Conservation (phyloP, 176 grass and related monocot species). For the Puya raimondii region DNA sequence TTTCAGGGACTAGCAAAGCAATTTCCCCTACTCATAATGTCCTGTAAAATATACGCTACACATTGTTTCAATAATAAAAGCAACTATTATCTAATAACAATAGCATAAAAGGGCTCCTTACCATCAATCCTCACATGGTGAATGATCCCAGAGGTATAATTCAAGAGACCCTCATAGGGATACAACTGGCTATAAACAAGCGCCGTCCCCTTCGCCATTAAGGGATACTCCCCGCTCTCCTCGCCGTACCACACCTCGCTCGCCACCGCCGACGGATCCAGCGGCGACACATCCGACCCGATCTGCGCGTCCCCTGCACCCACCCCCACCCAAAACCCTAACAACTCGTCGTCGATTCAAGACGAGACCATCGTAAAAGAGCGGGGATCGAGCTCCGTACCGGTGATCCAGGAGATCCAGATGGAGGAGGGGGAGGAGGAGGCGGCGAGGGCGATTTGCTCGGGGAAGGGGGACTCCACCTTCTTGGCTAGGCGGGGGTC, state of each 20-base stretch:
- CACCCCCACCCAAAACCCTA: neutral
- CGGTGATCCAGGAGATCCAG: constrained; percentile 89
- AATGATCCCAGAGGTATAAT: constrained; percentile 76
- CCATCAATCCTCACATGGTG: constrained; percentile 69
- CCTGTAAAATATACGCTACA: neutral
- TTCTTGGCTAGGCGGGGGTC: constrained; percentile 42
- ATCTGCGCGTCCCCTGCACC: constrained; percentile 36
- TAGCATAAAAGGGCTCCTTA: neutral
- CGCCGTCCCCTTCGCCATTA: constrained; percentile 35
- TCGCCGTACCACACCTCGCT: constrained; percentile 72
- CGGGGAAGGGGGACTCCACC: constrained; percentile 41
- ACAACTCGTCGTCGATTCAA: neutral
- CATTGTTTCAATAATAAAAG: neutral
- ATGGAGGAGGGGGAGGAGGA: constrained; percentile 41
- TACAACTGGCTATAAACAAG: constrained; percentile 90
- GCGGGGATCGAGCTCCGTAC: constrained; percentile 4
- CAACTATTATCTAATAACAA: no score
- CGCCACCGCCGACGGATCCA: constrained; percentile 41
- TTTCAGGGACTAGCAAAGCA: no score
- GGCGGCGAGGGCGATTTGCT: constrained; percentile 73
- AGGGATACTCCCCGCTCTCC: constrained; percentile 27
- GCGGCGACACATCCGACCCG: constrained; percentile 33
- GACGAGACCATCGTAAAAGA: neutral
- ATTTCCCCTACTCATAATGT: no score
- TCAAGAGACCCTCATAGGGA: constrained; percentile 64